phyloP scores from a whole-genome alignment of 305 asterid genomes.

The Caryopteris hybrid region DNA sequence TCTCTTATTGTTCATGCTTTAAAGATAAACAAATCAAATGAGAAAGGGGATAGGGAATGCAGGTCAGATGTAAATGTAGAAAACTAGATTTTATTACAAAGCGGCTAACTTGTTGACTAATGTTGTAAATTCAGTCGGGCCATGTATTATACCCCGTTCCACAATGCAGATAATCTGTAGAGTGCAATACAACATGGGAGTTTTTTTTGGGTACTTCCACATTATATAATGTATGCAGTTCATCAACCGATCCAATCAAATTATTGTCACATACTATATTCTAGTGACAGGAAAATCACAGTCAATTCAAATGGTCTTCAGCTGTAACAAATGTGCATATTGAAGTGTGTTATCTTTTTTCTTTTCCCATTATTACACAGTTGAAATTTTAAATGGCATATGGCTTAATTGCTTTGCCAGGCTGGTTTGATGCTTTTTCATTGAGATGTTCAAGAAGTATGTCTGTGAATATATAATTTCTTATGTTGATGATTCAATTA shows the following conservation, averaged over 20 bases:
- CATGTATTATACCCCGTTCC: conserved; percentile 20
- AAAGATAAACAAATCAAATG: conserved; percentile 33
- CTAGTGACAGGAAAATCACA: neutral
- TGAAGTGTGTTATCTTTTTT: neutral
- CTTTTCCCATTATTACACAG: neutral
- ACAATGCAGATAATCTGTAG: conserved; percentile 17
- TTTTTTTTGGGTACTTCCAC: conserved; percentile 20
- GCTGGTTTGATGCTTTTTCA: neutral
- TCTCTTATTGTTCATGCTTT: conserved; percentile 43
- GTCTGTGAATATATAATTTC: neutral
- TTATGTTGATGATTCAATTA: too few species aligned
- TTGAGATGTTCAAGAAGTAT: too few species aligned
- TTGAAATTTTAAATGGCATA: neutral
- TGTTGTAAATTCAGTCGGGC: conserved; percentile 31
- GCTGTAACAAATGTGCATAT: conserved; percentile 15
- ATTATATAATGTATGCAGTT: conserved; percentile 18
- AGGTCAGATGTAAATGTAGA: conserved; percentile 41
- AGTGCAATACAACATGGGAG: conserved; percentile 24
- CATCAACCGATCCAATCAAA: neutral
- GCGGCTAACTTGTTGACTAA: conserved; percentile 17
- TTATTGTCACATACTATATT: neutral
- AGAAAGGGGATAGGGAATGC: conserved; percentile 28
- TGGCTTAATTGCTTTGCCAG: neutral
- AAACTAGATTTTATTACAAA: conserved; percentile 24
- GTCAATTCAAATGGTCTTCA: neutral